Base-by-base conservation (phyloP, 1,139 yeast genomes). In the Zhuliangozyma parablackwelliae region DNA sequence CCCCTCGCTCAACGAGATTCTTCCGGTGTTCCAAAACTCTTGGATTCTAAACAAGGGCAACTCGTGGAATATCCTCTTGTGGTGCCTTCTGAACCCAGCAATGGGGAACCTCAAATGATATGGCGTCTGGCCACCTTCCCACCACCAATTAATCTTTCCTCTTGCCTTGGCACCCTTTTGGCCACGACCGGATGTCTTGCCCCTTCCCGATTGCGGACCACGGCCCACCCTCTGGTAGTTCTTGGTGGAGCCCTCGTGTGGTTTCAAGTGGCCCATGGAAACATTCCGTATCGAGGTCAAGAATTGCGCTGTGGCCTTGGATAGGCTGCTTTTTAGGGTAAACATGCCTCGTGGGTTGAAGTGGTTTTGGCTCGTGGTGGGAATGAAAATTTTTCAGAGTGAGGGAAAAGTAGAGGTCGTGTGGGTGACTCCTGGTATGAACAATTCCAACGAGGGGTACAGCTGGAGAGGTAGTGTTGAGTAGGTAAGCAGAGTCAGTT, bases 91-190 rank as follows among this genome's bases (percentile, higher is more conserved):
- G 69, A 90, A 89, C 9, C 98, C 98, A 42, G 83, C 72, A 58
- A 92, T 90, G 37, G 97, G 97, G 61, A 89, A 88, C 43, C 89
- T 67, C 59, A 85, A 85, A 56, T 80, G 85, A 51, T 82, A 82
- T 21, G 97, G 97, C 1, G 98, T 92, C 60, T 92, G 99, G 56
- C 98, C 98, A 77, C 99, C 99, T 69, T 92, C 98, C 59, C 90
- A 87, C 92, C 95, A 88, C 45, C 84, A 78, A 41, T 90, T 92
- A 20, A 90, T 94, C 37, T 82, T 78, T 28, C 92, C 87, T 64
- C 97, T 79, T 10, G 97, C 97, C 65, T 90, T 90, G 61, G 92
- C 98, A 78, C 99, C 99, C 65, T 48, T 94, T 57, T 88, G 96
- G 70, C 99, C 99, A 59, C 98, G 78, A 35, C 96, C 96, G 3